phyloP scores from a whole-genome alignment of 2,329 filamentous ascomycete species.

The Trichocomaceae sp. region DNA sequence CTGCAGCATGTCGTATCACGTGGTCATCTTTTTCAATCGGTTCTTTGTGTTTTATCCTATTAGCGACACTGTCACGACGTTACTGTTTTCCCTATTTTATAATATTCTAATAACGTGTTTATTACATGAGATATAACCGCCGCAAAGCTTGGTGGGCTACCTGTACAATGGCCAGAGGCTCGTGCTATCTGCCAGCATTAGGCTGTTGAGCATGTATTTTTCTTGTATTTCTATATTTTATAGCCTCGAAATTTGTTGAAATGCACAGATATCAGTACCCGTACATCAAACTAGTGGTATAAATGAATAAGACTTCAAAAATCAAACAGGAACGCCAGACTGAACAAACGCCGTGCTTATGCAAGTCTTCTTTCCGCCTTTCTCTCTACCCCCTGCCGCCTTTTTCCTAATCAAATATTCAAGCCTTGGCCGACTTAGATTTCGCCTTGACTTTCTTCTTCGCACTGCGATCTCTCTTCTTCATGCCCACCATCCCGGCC shows the following conservation, averaged over 20 bases:
- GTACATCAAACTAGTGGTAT: background rate
- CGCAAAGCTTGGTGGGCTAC: no score
- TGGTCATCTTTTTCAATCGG: background rate
- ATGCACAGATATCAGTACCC: background rate
- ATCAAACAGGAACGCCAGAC: background rate
- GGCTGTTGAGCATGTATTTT: background rate
- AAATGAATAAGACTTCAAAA: background rate
- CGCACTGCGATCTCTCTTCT: conserved; percentile 78
- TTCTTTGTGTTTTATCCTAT: background rate
- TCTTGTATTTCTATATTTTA: background rate
- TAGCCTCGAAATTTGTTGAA: background rate
- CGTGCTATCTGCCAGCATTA: background rate
- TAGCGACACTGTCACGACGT: background rate
- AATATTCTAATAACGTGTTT: conserved; percentile 5
- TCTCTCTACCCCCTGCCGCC: no score
- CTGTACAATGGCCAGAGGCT: background rate
- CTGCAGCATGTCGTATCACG: background rate
- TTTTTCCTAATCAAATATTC: conserved; percentile 3
- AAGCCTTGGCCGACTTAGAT: conserved; percentile 37
- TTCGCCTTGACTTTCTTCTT: conserved; percentile 72
- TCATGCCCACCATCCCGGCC: conserved; percentile 76
- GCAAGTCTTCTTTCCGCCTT: background rate
- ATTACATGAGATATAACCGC: background rate
- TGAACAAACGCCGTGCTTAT: conserved; percentile 5
- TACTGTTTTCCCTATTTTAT: conserved; percentile 3